phyloP scores from a whole-genome alignment of 768 basidiomycete genomes.

The Kwoniella dendrophila region DNA sequence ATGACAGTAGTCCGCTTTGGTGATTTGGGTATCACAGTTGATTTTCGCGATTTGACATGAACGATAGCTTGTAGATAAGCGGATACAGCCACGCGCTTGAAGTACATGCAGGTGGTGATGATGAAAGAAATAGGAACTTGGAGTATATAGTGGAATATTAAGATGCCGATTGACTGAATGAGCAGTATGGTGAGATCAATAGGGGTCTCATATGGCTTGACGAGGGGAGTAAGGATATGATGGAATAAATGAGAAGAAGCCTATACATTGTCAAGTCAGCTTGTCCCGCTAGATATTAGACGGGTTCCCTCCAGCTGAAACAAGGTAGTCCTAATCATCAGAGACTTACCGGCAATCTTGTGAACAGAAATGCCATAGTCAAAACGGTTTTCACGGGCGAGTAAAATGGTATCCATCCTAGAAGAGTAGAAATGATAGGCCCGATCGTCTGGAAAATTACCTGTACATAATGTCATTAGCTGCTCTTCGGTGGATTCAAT shows the following conservation, averaged over 20 bases:
- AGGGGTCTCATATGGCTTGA: slow-evolving; percentile 40
- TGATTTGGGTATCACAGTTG: background rate
- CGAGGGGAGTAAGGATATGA: slow-evolving; percentile 19
- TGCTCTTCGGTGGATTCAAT: background rate
- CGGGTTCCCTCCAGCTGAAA: background rate
- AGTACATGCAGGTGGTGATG: background rate
- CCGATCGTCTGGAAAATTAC: slow-evolving; percentile 9
- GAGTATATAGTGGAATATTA: slow-evolving; percentile 30
- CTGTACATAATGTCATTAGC: background rate
- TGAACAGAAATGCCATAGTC: slow-evolving; percentile 24
- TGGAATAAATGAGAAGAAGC: slow-evolving; percentile 31
- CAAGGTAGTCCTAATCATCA: background rate
- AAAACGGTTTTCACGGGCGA: slow-evolving; percentile 23
- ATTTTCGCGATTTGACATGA: too few relatives aligned
- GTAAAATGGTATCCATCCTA: slow-evolving; percentile 48
- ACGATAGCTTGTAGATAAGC: too few relatives aligned
- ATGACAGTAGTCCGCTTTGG: too few relatives aligned
- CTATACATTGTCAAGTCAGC: slow-evolving; percentile 20
- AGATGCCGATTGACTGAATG: slow-evolving; percentile 24
- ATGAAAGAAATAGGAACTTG: slow-evolving; percentile 9
- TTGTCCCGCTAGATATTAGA: background rate
- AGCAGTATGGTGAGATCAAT: slow-evolving; percentile 44
- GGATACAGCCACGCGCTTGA: too few relatives aligned
- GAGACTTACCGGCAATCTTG: slow-evolving; percentile 28
- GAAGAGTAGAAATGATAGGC: slow-evolving; percentile 4